Base-by-base conservation (phyloP, 495 filamentous ascomycete genomes). In the Penicillium coprophilum region DNA sequence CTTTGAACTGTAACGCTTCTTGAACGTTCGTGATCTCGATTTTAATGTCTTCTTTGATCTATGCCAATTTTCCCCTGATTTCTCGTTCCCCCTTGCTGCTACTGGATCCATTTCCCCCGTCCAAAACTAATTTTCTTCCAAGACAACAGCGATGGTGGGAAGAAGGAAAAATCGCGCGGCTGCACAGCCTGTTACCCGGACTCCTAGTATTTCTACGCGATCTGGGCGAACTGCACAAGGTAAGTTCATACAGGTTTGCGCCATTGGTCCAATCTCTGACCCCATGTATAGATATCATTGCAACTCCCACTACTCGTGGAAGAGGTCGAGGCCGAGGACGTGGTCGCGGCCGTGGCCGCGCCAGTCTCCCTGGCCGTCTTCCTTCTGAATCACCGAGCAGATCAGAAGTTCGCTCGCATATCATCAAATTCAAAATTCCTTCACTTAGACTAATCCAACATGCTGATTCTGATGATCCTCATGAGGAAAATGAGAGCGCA, bases 101-200 rank as follows among this genome's bases (percentile, higher is more conserved):
- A 54, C 41, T 45, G 49, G 49, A 40, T 34, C 38, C 20, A 51
- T 46, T 46, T 45, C 24, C 52, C 52, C 52, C 31, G 27, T 44
- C 27, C 47, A 27, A 54, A 41, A 38, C 56, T 59, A 49, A 46
- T 20, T 46, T 44, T 36, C 19, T 39, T 9, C 52, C 52, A 64
- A 59, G 59, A 61, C 50, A 53, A 65, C 57, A 58, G 59, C 60
- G 54, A 75, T 75, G 72, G 71, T 69, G 53, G 71, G 71, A 58
- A 51, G 58, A 62, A 55, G 55, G 50, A 63, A 60, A 55, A 64
- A 50, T 21, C 38, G 64, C 57, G 58, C 57, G 47, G 56, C 57
- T 27, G 46, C 55, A 21, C 46, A 57, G 47, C 46, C 60, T 30
- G 51, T 57, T 17, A 41, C 49, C 13, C 47, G 51, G 23, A 60